phyloP scores from a whole-genome alignment of 2,329 filamentous ascomycete species.

The Nemania sp. region DNA sequence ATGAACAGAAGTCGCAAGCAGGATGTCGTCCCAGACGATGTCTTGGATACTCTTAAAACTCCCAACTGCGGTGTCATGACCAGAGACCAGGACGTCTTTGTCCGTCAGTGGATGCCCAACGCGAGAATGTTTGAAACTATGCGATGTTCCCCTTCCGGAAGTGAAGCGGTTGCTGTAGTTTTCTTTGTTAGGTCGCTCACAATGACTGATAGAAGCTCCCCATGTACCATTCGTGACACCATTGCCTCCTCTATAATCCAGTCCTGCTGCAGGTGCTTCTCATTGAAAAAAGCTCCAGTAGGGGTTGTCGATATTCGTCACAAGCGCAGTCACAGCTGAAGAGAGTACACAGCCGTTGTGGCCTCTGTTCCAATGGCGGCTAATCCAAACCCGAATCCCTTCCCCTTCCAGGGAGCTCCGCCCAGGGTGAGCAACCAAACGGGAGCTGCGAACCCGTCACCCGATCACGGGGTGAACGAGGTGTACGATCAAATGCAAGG shows the following conservation, averaged over 20 bases:
- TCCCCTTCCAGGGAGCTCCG: too few species aligned
- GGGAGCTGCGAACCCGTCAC: conserved; percentile 14
- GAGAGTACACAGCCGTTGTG: conserved; percentile 4
- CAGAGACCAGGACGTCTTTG: conserved; percentile 23
- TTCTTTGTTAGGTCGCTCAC: conserved; percentile 31
- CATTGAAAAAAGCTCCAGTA: conserved; percentile 5
- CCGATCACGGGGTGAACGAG: conserved; percentile 23
- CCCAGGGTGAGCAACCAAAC: too few species aligned
- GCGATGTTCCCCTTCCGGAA: conserved; percentile 28
- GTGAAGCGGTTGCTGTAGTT: conserved; percentile 20
- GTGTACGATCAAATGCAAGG: conserved; percentile 38
- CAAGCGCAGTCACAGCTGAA: conserved; percentile 7
- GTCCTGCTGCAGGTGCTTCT: neutral
- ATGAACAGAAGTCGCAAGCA: too few species aligned
- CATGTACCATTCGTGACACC: conserved; percentile 1
- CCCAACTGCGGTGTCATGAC: conserved; percentile 5
- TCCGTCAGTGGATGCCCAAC: conserved; percentile 4
- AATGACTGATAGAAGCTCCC: conserved; percentile 25
- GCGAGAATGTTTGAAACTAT: conserved; percentile 28
- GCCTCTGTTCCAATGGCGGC: conserved; percentile 1
- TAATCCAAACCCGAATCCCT: neutral
- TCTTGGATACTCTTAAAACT: conserved; percentile 12
- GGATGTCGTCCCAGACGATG: conserved; percentile 9
- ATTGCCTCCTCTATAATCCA: conserved; percentile 9
- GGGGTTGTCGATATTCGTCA: neutral